A percentile compares a stretch with the other conserved stretches of the same genome.
Evolutionary conservation across 2,329 filamentous ascomycete genomes (phyloP).

Genomic region (Colletotrichum zoysiae): DNA sequence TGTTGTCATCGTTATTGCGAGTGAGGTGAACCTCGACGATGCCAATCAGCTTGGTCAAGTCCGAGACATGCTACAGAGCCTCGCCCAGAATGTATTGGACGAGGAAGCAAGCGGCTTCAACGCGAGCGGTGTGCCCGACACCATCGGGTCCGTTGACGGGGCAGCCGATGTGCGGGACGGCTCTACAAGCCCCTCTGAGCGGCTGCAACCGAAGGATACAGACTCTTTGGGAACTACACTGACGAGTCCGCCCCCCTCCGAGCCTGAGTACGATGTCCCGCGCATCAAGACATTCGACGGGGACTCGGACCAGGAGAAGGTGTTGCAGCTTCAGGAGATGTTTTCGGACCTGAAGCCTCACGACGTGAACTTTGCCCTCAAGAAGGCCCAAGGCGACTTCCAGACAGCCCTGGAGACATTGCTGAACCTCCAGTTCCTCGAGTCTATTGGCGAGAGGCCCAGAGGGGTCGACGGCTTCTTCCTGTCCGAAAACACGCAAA

Average conservation of each 20-base stretch:
- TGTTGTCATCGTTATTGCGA: conserved; percentile 79
- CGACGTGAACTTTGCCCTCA: conserved; percentile 75
- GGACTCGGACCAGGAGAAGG: conserved; percentile 71
- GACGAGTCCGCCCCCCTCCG: conserved; percentile 39
- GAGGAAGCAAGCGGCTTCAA: conserved; percentile 85
- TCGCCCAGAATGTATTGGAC: conserved; percentile 72
- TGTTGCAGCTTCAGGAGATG: conserved; percentile 73
- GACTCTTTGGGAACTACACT: conserved; percentile 47
- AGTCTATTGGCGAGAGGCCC: conserved; percentile 71
- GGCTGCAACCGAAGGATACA: conserved; percentile 47
- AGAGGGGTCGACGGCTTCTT: conserved; percentile 90
- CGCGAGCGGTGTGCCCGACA: conserved; percentile 75
- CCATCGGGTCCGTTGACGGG: conserved; percentile 46
- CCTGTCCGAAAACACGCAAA: conserved; percentile 60
- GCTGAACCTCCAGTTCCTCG: conserved; percentile 82
- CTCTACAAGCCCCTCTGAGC: conserved; percentile 44
- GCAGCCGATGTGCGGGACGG: conserved; percentile 44
- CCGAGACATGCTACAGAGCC: conserved; percentile 69
- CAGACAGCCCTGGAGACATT: conserved; percentile 82
- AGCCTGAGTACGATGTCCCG: conserved; percentile 35
- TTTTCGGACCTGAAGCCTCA: conserved; percentile 77
- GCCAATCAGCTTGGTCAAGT: conserved; percentile 65
- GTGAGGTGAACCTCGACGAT: conserved; percentile 76
- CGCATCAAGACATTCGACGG: conserved; percentile 49
- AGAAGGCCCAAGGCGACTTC: conserved; percentile 75